Conservation (phyloP, 1,284 basidiomycete species). For the Rhodofomes roseus region DNA sequence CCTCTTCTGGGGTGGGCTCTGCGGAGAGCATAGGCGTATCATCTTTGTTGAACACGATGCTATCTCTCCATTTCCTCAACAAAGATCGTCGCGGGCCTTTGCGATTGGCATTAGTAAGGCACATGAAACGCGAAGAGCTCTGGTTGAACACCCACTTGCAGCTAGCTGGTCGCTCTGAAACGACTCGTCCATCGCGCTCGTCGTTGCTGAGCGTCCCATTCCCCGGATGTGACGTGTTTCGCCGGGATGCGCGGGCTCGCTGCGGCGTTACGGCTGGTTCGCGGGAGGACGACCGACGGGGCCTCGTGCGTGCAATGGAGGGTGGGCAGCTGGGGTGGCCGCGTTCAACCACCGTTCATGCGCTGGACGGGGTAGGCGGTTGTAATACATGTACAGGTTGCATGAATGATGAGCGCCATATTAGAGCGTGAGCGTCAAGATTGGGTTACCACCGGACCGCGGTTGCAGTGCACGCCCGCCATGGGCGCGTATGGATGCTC, state of each 20-base stretch:
- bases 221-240: not conserved
- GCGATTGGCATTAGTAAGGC: not conserved
- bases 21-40: not conserved
- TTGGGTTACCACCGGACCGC: not conserved
- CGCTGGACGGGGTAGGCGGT: not conserved
- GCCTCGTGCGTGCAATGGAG: not conserved
- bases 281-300: not conserved
- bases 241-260: not conserved
- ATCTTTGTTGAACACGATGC: not conserved
- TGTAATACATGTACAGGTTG: constrained; percentile 1
- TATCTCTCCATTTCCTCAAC: not conserved
- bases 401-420: not conserved
- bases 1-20: not conserved
- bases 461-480: not conserved
- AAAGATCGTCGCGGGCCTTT: not conserved
- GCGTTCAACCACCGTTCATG: no score
- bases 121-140: not conserved
- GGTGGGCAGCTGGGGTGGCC: not conserved
- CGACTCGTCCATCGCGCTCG: not conserved
- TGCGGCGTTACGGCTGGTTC: not conserved
- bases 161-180: not conserved
- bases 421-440: not conserved
- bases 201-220: not conserved
- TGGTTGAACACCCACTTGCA: not conserved
- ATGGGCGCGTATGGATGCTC: no score